Evolutionary conservation across 2,329 filamentous ascomycete species (phyloP).

Genomic region (Ceratocystis cubensis): DNA sequence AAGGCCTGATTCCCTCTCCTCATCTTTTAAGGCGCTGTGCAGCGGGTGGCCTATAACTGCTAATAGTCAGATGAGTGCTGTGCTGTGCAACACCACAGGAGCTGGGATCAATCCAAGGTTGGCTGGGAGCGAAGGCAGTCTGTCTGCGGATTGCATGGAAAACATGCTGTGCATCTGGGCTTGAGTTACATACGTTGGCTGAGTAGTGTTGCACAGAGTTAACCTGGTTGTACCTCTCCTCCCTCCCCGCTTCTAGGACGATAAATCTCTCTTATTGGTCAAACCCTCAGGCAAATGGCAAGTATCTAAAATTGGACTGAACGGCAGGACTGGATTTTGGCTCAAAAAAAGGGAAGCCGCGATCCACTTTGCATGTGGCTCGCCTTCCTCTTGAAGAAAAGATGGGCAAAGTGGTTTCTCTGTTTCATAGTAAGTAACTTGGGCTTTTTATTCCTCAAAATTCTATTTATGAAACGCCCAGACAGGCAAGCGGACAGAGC

Average conservation of each 20-base stretch:
- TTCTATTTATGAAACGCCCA: no score
- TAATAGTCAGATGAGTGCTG: not conserved
- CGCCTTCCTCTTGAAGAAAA: slow-evolving; percentile 5
- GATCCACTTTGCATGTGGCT: not conserved
- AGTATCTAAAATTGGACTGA: not conserved
- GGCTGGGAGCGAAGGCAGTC: not conserved
- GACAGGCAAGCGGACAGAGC: not conserved
- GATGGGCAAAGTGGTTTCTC: slow-evolving; percentile 6
- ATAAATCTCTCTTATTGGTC: not conserved
- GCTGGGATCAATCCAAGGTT: not conserved
- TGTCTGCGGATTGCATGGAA: not conserved
- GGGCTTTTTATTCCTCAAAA: not conserved
- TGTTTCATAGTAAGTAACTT: slow-evolving; percentile 1
- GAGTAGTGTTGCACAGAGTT: slow-evolving; percentile 3
- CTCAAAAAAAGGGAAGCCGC: not conserved
- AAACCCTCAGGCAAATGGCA: not conserved
- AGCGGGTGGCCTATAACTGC: not conserved
- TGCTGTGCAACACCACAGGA: not conserved
- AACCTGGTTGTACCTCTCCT: not conserved
- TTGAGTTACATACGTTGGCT: not conserved
- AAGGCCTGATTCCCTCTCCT: not conserved
- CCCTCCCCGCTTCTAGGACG: not conserved
- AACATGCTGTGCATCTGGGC: not conserved
- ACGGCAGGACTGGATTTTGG: not conserved
- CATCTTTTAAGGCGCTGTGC: not conserved